These are phyloP conservation scores for Pythium insidiosum DNA, from an alignment of 352 stramenopile species.

Conservation along the genomic window DNA sequence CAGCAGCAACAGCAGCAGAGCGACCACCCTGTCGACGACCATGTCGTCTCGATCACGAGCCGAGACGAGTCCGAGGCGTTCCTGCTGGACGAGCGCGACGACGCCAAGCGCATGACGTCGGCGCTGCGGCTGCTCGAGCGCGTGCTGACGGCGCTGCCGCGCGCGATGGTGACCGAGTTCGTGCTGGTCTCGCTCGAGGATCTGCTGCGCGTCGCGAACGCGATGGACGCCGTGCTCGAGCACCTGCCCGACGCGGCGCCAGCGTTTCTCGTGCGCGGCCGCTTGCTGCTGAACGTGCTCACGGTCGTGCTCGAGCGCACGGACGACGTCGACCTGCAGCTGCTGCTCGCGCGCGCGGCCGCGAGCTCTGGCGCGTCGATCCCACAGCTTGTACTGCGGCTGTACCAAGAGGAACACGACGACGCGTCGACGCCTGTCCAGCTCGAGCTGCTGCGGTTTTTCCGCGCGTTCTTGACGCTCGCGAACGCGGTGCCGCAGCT, in stretches of 20 bases:
- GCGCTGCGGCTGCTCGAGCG: conserved; percentile 18
- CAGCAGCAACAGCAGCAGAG: background rate
- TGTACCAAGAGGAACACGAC: conserved; percentile 1
- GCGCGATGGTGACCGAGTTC: conserved; percentile 37
- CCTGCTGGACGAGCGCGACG: background rate
- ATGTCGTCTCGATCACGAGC: background rate
- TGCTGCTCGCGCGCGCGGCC: conserved; percentile 9
- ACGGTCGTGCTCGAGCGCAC: conserved; percentile 25
- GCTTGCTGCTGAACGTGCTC: conserved; percentile 27
- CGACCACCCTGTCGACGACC: conserved; percentile 2
- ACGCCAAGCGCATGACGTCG: background rate
- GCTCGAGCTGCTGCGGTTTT: conserved; percentile 4
- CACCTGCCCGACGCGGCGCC: conserved; percentile 1
- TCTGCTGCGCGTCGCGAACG: conserved; percentile 25
- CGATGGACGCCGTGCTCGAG: conserved; percentile 22
- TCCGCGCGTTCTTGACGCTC: conserved; percentile 13
- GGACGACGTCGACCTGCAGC: conserved; percentile 26
- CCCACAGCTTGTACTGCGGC: conserved; percentile 4
- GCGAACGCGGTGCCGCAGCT: conserved; percentile 2
- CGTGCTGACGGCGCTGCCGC: conserved; percentile 34
- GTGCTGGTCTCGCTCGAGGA: conserved; percentile 40
- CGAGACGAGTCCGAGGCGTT: background rate
- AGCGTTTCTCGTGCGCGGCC: conserved; percentile 7
- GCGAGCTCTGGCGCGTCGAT: conserved; percentile 11
- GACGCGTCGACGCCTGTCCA: background rate